Conservation (phyloP, 2,329 filamentous ascomycete species). For the Colletotrichum magnum region DNA sequence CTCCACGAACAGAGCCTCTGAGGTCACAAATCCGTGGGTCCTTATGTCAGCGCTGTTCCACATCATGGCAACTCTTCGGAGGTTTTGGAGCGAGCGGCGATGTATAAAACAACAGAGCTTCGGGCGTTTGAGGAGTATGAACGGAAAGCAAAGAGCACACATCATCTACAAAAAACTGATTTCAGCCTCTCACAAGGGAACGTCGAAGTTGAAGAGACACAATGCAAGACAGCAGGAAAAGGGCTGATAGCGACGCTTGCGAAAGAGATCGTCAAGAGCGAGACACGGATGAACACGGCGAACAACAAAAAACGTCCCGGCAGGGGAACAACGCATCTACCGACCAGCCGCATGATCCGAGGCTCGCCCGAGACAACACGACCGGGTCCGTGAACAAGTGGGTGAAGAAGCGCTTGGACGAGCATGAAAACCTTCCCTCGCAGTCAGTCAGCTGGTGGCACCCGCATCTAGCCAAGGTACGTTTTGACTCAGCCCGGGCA, state of each 20-base stretch:
- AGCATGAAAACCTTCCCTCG: conserved; percentile 14
- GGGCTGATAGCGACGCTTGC: not conserved
- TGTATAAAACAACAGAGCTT: not conserved
- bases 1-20: not conserved
- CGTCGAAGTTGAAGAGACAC: not conserved
- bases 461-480: conserved; percentile 16
- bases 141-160: too few species aligned
- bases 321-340: not conserved
- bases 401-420: conserved; percentile 16
- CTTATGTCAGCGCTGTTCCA: conserved; percentile 1
- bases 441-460: conserved; percentile 36
- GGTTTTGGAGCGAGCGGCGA: not conserved
- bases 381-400: conserved; percentile 5
- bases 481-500: not conserved
- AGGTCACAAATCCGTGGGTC: conserved; percentile 14
- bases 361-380: not conserved
- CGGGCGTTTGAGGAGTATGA: too few species aligned
- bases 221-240: not conserved
- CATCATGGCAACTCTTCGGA: not conserved
- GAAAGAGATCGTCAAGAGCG: not conserved
- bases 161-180: not conserved
- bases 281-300: not conserved
- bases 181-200: not conserved
- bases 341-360: not conserved
- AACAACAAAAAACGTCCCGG: not conserved